These are phyloP conservation scores for Calycina marina DNA, from an alignment of 2,329 filamentous ascomycete species.

Conservation along the genomic window DNA sequence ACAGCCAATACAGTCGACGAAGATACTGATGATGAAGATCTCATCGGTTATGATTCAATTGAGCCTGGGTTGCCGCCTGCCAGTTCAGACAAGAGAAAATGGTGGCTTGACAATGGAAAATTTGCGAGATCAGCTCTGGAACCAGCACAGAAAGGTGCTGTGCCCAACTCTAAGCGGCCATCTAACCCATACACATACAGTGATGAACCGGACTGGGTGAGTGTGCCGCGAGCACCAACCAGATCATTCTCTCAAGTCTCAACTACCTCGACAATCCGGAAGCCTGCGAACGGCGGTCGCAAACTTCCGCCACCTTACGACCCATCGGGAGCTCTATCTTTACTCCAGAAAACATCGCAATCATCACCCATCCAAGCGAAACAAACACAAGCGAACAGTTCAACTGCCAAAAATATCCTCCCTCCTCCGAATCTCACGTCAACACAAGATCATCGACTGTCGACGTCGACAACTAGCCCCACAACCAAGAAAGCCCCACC, in stretches of 20 bases:
- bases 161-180: slow-evolving; percentile 58
- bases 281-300: slow-evolving; percentile 9
- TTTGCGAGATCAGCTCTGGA: slow-evolving; percentile 60
- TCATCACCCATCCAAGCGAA: slow-evolving; percentile 6
- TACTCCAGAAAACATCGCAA: slow-evolving; percentile 10
- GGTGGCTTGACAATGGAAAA: slow-evolving; percentile 57
- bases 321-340: slow-evolving; percentile 5
- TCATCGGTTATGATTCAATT: slow-evolving; percentile 69
- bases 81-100: slow-evolving; percentile 53
- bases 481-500: slow-evolving; percentile 21
- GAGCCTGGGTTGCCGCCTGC: slow-evolving; percentile 60
- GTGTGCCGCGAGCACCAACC: slow-evolving; percentile 31
- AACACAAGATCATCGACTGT: slow-evolving; percentile 13
- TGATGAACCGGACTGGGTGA: slow-evolving; percentile 75
- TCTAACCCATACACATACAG: slow-evolving; percentile 69
- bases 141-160: slow-evolving; percentile 46
- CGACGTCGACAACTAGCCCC: slow-evolving; percentile 17
- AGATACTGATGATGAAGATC: slow-evolving; percentile 62
- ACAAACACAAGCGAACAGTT: slow-evolving; percentile 4
- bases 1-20: slow-evolving; percentile 43
- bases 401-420: no score
- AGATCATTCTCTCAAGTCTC: slow-evolving; percentile 3
- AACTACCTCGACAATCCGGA: slow-evolving; percentile 8
- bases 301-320: slow-evolving; percentile 20
- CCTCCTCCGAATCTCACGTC: slow-evolving; percentile 2